Conservation (phyloP, 2,329 filamentous ascomycete genomes). For the Karstenula rhodostoma region DNA sequence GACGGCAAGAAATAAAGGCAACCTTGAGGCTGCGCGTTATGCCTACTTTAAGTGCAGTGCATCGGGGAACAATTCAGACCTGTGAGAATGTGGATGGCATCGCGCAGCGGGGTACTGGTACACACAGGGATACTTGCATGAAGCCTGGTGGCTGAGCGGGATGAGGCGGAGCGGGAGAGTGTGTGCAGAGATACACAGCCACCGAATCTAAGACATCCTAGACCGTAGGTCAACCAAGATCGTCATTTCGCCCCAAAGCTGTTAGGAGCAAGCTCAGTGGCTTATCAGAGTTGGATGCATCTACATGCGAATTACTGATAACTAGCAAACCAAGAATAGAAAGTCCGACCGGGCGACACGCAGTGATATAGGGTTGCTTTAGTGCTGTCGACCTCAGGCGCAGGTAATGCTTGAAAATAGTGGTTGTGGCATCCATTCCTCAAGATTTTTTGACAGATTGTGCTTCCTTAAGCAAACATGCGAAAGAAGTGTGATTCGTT, state of each 20-base stretch:
- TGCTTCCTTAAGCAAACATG: too few species aligned
- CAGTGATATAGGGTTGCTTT: too few species aligned
- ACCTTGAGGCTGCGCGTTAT: slow-evolving; percentile 3
- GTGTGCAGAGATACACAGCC: slow-evolving; percentile 2
- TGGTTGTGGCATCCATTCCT: too few species aligned
- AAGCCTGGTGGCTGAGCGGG: slow-evolving; percentile 13
- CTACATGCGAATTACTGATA: neutral
- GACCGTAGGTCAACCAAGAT: neutral
- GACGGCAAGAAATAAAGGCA: slow-evolving; percentile 11
- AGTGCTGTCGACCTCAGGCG: too few species aligned
- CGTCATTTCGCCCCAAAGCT: neutral
- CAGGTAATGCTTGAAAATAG: neutral
- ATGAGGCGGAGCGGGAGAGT: slow-evolving; percentile 10
- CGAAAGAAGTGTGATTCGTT: too few species aligned
- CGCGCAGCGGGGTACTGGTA: neutral
- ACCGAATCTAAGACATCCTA: neutral
- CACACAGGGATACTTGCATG: slow-evolving; percentile 8
- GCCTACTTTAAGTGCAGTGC: slow-evolving; percentile 1
- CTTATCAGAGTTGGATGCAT: neutral
- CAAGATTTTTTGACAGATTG: too few species aligned
- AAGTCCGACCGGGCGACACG: neutral
- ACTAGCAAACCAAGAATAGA: too few species aligned
- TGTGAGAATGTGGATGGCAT: slow-evolving; percentile 6
- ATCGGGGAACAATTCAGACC: neutral
- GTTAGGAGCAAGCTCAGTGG: neutral